A percentile compares a stretch with the other conserved stretches of the same genome.
phyloP scores from a whole-genome alignment of 2,329 filamentous ascomycete species.

The Nothophaeocryptopus gaeumannii region DNA sequence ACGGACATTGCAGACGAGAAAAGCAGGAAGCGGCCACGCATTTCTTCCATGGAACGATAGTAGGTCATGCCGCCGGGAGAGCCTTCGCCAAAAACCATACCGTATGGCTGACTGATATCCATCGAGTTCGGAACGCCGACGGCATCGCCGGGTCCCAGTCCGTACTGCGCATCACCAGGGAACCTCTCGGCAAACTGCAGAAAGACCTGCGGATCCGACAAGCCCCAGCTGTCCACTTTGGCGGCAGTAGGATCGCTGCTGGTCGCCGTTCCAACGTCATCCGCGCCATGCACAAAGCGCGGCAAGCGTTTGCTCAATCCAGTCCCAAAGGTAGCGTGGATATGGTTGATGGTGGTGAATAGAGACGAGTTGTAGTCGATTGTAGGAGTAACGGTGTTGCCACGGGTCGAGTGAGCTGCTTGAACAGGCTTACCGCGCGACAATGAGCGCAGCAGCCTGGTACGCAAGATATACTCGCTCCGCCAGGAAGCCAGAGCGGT shows the following conservation, averaged over 20 bases:
- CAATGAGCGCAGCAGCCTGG: conserved; percentile 76
- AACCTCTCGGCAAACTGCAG: conserved; percentile 75
- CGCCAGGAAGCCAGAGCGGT: conserved; percentile 87
- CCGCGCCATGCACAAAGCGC: conserved; percentile 77
- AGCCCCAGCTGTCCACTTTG: conserved; percentile 78
- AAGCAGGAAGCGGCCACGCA: conserved; percentile 71
- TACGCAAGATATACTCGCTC: conserved; percentile 90
- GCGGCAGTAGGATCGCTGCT: conserved; percentile 74
- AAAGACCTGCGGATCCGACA: conserved; percentile 71
- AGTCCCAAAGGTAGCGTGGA: conserved; percentile 73
- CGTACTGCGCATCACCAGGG: conserved; percentile 71
- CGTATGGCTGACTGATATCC: conserved; percentile 84
- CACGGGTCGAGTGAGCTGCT: conserved; percentile 53
- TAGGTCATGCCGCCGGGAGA: conserved; percentile 79
- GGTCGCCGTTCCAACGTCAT: conserved; percentile 74
- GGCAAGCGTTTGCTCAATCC: conserved; percentile 68
- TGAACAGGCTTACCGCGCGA: conserved; percentile 73
- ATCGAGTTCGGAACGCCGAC: conserved; percentile 80
- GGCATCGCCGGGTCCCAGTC: conserved; percentile 70
- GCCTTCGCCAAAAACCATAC: conserved; percentile 80
- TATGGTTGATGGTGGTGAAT: conserved; percentile 71
- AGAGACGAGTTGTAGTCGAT: conserved; percentile 84
- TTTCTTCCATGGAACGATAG: conserved; percentile 71
- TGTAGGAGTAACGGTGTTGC: conserved; percentile 68
- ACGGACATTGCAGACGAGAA: conserved; percentile 59